Conservation (phyloP, 352 stramenopile genomes). For the Phytopythium montanum region DNA sequence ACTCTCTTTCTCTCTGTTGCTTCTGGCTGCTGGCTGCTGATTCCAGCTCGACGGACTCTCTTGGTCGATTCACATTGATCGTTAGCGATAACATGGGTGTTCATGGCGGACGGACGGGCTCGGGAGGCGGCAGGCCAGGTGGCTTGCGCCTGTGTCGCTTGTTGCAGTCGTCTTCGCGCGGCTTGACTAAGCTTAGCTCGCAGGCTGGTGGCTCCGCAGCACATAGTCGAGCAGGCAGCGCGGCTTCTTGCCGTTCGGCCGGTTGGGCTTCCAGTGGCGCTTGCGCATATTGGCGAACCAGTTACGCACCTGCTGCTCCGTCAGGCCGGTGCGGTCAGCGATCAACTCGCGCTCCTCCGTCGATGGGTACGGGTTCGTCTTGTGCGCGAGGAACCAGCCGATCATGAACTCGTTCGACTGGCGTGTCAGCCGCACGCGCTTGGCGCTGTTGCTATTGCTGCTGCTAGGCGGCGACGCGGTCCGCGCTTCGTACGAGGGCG, state of each 20-base stretch:
- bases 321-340: constrained; percentile 58
- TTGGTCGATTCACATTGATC: constrained; percentile 1
- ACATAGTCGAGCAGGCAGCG: constrained; percentile 77
- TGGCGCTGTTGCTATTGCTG: constrained; percentile 17
- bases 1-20: background rate
- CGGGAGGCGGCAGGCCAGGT: no score
- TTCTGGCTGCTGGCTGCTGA: background rate
- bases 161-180: background rate
- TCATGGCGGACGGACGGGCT: background rate
- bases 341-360: constrained; percentile 60
- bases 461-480: constrained; percentile 17
- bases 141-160: background rate
- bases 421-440: constrained; percentile 57
- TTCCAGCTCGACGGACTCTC: background rate
- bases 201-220: constrained; percentile 41
- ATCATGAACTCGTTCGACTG: constrained; percentile 85
- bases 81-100: constrained; percentile 3
- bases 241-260: constrained; percentile 64
- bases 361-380: constrained; percentile 80
- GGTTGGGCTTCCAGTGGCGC: constrained; percentile 83
- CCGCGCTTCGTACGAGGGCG: constrained; percentile 30
- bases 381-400: constrained; percentile 85
- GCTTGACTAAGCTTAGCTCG: constrained; percentile 15
- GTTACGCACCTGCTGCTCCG: constrained; percentile 83
- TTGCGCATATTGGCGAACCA: constrained; percentile 91